Base-by-base conservation (phyloP, 306 rosid genomes). In the Betula pendula region DNA sequence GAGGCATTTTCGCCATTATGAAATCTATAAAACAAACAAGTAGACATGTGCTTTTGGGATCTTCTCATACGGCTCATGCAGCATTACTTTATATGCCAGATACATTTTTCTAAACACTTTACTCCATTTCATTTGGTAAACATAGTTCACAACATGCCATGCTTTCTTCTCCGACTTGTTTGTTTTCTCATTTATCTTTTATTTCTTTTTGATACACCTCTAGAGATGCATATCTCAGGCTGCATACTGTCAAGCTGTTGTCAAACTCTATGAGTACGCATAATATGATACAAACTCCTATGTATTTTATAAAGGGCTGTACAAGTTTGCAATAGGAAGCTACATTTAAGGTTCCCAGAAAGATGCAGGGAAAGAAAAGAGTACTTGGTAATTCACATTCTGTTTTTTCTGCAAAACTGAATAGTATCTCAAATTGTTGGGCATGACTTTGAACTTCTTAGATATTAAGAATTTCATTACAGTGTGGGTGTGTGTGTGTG, bases 201-300 rank as follows among this genome's bases (percentile, higher is more conserved):
- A 6, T 62, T 31, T 16, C 24, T 24, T 62, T 16, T 35, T 31
- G 16, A 31, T 31, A n/a, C 10, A 31, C 68, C 68, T 15, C 44
- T 31, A n/a, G 68, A 62, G 44, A 62, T 62, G 68, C 22, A 62
- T 35, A 22, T 20, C 20, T 33, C 8, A 62, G 68, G 68, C 68
- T 12, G 11, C 4, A 25, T 16, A 38, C 42, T 38, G 42, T 38
- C 8, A 5, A 6, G 43, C 20, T 31, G 24, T 33, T 62, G 17
- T 62, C 44, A 62, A 59, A 59, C 67, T 29, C 40, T 31, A 4
- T 29, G 42, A 38, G 42, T 38, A 38, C 27, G 10, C 6, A 62
- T 31, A 31, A 62, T 2, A 8, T 15, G 15, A 14, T 60, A 15
- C 2, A 60, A 40, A 12, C 8, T 53, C 40, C 68, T 14, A 14